Conservation (phyloP, 495 filamentous ascomycete species). For the Aspergillus affinis region DNA sequence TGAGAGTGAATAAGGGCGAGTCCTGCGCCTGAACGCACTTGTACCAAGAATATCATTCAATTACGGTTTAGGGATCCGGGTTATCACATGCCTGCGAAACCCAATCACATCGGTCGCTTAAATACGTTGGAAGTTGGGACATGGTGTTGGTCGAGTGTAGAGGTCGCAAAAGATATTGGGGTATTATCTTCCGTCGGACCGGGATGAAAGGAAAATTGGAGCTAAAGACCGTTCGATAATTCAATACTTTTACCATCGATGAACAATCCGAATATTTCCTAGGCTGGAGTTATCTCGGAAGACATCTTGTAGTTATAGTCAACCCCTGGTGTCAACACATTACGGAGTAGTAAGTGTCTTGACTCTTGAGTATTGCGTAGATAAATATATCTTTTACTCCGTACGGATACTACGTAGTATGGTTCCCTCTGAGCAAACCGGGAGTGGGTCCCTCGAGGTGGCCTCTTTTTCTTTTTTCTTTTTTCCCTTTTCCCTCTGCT, state of each 20-base stretch:
- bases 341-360: background rate
- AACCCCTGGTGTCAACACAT: background rate
- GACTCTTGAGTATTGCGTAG: background rate
- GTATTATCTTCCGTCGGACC: background rate
- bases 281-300: background rate
- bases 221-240: background rate
- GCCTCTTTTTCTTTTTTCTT: background rate
- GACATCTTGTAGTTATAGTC: background rate
- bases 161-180: background rate
- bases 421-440: background rate
- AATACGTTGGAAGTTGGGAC: background rate
- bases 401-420: background rate
- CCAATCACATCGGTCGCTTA: background rate
- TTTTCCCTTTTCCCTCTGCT: slow-evolving; percentile 2
- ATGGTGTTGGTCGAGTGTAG: background rate
- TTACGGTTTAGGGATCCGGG: background rate
- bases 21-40: background rate
- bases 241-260: background rate
- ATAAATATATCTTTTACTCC: background rate
- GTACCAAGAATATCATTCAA: background rate
- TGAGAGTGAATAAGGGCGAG: background rate
- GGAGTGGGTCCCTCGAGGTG: background rate
- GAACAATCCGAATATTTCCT: background rate
- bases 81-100: background rate
- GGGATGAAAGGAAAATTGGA: background rate